Base-by-base conservation (phyloP, 352 stramenopile genomes). In the Halophytophthora batemanensis region DNA sequence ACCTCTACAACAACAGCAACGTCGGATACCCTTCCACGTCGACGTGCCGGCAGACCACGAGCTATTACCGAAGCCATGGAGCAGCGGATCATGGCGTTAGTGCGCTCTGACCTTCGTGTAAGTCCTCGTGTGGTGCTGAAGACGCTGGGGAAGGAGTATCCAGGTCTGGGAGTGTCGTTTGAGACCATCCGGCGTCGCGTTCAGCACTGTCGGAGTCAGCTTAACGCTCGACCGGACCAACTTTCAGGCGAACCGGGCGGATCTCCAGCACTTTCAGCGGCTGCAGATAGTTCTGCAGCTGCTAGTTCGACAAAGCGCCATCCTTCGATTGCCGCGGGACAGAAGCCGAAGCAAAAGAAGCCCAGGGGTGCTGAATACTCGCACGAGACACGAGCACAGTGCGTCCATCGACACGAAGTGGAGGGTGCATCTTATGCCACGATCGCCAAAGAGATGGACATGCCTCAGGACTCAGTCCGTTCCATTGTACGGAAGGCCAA, bases 401-500 rank as follows among this genome's bases (percentile, higher is more conserved):
- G 74, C 17, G 73, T 86, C 12, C 52, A 50, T 2, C 82, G 76
- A 40, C 77, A 88, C 45, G 58, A 83, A 54, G 42, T 49, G 2
- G 73, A 82, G 0, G 75, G 75, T n/a, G 62, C 66, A 11, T 81
- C 73, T 28, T 87, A 89, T 53, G 58, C 68, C 36, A 50, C 53
- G 1, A 89, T 89, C 39, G 64, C 75, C 1, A 69, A 59, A 22
- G 70, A 86, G 37, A 52, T 89, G 15, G 51, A 59, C 10, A 84
- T 89, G 21, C 74, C 77, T 17, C 73, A 74, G 21, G 69, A 83
- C 28, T 74, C 73, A 1, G 77, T 89, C 23, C 75, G 74, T 17
- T 73, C 73, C 15, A 87, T 87, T 21, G 64, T 87, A n/a, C 68
- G 73, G 39, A 86, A 83, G 51, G 75, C 72, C 12, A 83, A 81